A percentile compares a stretch with the other conserved stretches of the same genome.
These are phyloP conservation scores for Teratosphaeriaceae sp. DNA, from an alignment of 2,329 filamentous ascomycete genomes.

Conservation along the genomic window DNA sequence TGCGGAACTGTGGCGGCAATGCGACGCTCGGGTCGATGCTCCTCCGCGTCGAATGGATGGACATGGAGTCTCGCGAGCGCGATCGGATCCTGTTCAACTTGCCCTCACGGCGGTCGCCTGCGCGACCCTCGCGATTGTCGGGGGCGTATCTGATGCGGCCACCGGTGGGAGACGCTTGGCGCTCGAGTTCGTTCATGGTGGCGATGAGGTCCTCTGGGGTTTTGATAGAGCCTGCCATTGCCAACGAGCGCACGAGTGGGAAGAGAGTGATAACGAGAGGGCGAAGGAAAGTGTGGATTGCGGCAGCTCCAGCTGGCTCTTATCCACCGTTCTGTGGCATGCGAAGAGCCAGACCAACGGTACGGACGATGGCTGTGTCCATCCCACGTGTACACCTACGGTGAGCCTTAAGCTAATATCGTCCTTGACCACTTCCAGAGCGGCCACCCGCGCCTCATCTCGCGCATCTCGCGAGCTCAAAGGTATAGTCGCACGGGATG, in stretches of 20 bases:
- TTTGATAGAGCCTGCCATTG: neutral
- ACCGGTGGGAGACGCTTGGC: neutral
- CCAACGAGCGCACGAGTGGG: neutral
- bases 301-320: neutral
- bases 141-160: slow-evolving; percentile 17
- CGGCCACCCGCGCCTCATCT: neutral
- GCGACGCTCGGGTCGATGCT: slow-evolving; percentile 38
- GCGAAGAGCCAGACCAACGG: neutral
- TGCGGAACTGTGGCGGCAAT: slow-evolving; percentile 39
- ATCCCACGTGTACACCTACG: neutral
- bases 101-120: slow-evolving; percentile 7
- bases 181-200: slow-evolving; percentile 1
- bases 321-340: neutral
- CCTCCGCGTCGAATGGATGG: slow-evolving; percentile 31
- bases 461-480: neutral
- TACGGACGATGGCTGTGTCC: neutral
- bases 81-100: slow-evolving; percentile 10
- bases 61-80: slow-evolving; percentile 26
- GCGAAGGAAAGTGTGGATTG: neutral
- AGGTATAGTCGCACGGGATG: neutral
- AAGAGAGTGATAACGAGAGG: neutral
- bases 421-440: neutral
- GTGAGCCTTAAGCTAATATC: neutral
- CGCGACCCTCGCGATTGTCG: slow-evolving; percentile 9
- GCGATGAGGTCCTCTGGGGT: neutral